Base-by-base conservation (phyloP, 331 rosid species). In the Prunus yedoensis region DNA sequence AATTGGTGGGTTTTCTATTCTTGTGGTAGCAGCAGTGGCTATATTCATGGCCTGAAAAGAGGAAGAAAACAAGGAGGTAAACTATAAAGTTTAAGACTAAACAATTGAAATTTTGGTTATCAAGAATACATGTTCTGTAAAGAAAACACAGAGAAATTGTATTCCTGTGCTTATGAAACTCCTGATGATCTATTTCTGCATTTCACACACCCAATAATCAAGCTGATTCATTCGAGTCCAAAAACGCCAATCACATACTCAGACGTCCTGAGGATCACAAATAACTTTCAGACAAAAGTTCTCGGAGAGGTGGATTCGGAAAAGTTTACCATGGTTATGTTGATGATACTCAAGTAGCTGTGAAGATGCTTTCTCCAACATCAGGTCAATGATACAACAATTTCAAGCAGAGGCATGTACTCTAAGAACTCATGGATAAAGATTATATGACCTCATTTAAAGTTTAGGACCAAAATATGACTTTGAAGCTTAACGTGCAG, bases 301-400 rank as follows among this genome's bases (percentile, higher is more conserved):
- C 49, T 87, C 10, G 95, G 4, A 81, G 74, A 69, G 95, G 95
- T 78, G 92, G 89, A 15, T 84, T 73, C 60, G 95, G 95, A 82
- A 63, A 65, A 23, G 92, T 87, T 59, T 88, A 80, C 67, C 77
- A 56, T 60, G 95, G 95, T 13, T 38, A 18, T 57, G 59, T 81
- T 14, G 85, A 81, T 71, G 70, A 62, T 15, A 63, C 87, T 68
- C 85, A 85, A 87, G 91, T 87, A 59, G 93, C 93, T 27, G 90
- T 88, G 60, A 90, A 90, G 74, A 79, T 76, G 78, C 85, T 88
- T 46, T 85, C 88, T 43, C 67, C 57, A 14, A 73, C 80, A 56
- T 75, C 89, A 60, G 47, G 77, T 38, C 87, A 83, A 80, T 88
- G 87, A 17, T 83, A 73, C 85, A 70, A 70, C 89, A 88, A 61